Evolutionary conservation across 306 rosid species (phyloP), one percentile per base, ranked within the genome.

Genomic region (Glycine tomentella): DNA sequence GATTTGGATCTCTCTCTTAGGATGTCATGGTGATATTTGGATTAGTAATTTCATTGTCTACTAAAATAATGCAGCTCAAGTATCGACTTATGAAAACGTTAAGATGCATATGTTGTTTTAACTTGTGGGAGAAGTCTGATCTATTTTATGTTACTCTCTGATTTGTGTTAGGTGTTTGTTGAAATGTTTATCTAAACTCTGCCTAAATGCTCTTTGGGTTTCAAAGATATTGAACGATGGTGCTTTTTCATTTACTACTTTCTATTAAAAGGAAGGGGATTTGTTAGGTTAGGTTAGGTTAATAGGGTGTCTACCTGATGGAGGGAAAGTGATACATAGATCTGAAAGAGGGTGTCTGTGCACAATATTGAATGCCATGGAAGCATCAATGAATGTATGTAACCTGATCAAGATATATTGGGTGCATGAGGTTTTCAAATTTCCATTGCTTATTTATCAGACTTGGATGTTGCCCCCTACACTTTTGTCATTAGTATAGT

Each of bases 371-470:
- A 69, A 69, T 17, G 74, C 9, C 38, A 11, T 0, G 40, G 56
- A 9, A 9, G 56, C 58, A 48, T 69, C 16, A 6, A 46, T 69
- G 12, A 6, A 2, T 69, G 16, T 40, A 17, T 69, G n/a, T 16
- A 2, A 38, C 9, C 74, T 11, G 74, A 17, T 45, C 40, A 16
- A 68, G 38, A 69, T 20, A 46, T 20, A 38, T 38, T 38, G 44
- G 7, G 44, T 9, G 14, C 42, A 5, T 17, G 58, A n/a, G n/a
- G 33, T 46, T 69, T 42, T 40, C 51, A n/a, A 14, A 25, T 40
- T 66, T 13, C 17, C 51, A 15, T 66, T 66, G 72, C 10, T n/a
- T 40, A n/a, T 66, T n/a, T 40, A n/a, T 66, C 33, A 8, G 72
- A 36, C 33, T 66, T 66, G 51, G 9, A 36, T 34, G 20, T 64